Percentiles rank a stretch among this genome's conserved stretches.
Conservation (phyloP, 2,329 filamentous ascomycete genomes). For the Exutisphaerella laricina region DNA sequence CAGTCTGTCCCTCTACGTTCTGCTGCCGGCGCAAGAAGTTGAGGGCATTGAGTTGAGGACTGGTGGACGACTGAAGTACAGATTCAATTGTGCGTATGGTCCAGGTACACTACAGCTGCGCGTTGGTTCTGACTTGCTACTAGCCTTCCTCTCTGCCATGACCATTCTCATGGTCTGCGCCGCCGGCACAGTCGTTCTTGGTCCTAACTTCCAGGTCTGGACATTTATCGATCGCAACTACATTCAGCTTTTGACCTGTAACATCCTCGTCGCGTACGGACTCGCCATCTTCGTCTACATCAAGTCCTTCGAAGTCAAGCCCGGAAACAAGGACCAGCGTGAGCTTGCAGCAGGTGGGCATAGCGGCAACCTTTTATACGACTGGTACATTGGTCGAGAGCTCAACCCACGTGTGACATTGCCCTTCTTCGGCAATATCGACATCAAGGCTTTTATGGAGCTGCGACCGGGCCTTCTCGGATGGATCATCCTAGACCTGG, state of each 20-base stretch:
- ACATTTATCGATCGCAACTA: slow-evolving; percentile 91
- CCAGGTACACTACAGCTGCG: neutral
- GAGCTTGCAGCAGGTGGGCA: slow-evolving; percentile 78
- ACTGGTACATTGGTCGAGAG: slow-evolving; percentile 95
- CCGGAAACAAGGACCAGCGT: slow-evolving; percentile 65
- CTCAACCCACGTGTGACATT: slow-evolving; percentile 80
- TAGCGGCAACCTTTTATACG: slow-evolving; percentile 80
- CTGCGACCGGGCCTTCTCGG: slow-evolving; percentile 86
- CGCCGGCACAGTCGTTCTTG: slow-evolving; percentile 69
- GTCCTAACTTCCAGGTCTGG: slow-evolving; percentile 82
- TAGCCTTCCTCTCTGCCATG: slow-evolving; percentile 70
- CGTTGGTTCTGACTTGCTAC: slow-evolving; percentile 9
- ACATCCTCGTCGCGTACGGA: slow-evolving; percentile 67
- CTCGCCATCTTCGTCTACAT: slow-evolving; percentile 76
- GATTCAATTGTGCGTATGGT: slow-evolving; percentile 52
- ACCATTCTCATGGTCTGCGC: slow-evolving; percentile 65
- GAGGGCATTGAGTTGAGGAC: slow-evolving; percentile 65
- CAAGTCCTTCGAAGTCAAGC: slow-evolving; percentile 72
- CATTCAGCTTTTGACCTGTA: slow-evolving; percentile 75
- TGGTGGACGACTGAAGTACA: slow-evolving; percentile 73
- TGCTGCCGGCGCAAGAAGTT: slow-evolving; percentile 67
- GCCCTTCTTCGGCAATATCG: slow-evolving; percentile 75
- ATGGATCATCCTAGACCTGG: slow-evolving; percentile 79
- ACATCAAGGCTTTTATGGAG: slow-evolving; percentile 87
- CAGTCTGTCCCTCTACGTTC: slow-evolving; percentile 65